Conservation (phyloP, 1,139 yeast genomes). For the Kurtzmaniella natalensis region DNA sequence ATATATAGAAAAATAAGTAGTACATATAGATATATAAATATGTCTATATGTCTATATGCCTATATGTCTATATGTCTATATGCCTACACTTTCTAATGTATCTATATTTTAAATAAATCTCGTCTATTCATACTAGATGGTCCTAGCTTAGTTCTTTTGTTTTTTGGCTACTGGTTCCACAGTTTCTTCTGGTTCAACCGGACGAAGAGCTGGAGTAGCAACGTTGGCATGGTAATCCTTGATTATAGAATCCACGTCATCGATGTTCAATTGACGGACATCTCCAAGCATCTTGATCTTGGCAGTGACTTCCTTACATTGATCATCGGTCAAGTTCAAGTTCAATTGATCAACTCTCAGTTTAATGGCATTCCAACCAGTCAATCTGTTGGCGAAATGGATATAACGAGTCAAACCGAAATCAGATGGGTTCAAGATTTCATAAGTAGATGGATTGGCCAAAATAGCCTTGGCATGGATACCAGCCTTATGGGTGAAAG, state of each 20-base stretch:
- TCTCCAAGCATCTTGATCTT: slow-evolving; percentile 95
- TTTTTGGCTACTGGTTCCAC: slow-evolving; percentile 8
- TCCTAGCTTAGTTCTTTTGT: too few relatives aligned
- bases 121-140: too few relatives aligned
- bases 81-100: neutral
- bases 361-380: slow-evolving; percentile 99
- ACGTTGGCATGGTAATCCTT: slow-evolving; percentile 84
- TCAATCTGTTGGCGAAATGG: slow-evolving; percentile 94
- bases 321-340: slow-evolving; percentile 84
- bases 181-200: slow-evolving; percentile 10
- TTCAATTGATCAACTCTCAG: slow-evolving; percentile 97
- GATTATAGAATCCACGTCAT: slow-evolving; percentile 95
- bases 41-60: too few relatives aligned
- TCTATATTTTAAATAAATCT: neutral
- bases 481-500: slow-evolving; percentile 99
- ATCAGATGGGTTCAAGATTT: slow-evolving; percentile 90
- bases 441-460: slow-evolving; percentile 97
- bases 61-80: neutral
- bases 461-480: slow-evolving; percentile 98
- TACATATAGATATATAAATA: too few relatives aligned
- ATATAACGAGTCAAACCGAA: slow-evolving; percentile 94
- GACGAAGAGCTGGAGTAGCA: slow-evolving; percentile 24
- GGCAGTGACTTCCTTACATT: slow-evolving; percentile 88
- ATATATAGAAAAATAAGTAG: too few relatives aligned
- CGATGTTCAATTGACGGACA: slow-evolving; percentile 89